Evolutionary conservation across 2,329 filamentous ascomycete genomes (phyloP).

Genomic region (Cytospora paraplurivora): DNA sequence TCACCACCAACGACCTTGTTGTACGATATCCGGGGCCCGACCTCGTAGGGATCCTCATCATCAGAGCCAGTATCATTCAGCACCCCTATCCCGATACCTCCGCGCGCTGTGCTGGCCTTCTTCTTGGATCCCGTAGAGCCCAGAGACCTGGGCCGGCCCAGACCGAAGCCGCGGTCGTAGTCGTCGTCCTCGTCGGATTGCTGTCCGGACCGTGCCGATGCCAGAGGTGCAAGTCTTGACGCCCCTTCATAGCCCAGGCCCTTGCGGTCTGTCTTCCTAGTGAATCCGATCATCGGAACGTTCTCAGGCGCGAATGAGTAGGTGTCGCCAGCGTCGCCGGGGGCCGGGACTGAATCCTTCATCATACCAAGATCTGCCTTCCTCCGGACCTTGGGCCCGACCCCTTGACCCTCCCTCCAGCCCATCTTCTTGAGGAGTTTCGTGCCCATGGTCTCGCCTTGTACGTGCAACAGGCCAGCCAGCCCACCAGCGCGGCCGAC

Average conservation of each 20-base stretch:
- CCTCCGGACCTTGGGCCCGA: slow-evolving; percentile 82
- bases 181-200: slow-evolving; percentile 49
- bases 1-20: slow-evolving; percentile 79
- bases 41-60: slow-evolving; percentile 90
- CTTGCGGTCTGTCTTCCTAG: slow-evolving; percentile 67
- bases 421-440: slow-evolving; percentile 90
- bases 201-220: slow-evolving; percentile 33
- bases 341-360: slow-evolving; percentile 31
- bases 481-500: slow-evolving; percentile 53
- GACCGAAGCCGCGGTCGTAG: slow-evolving; percentile 30
- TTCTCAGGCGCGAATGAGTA: slow-evolving; percentile 88
- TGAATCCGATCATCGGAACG: slow-evolving; percentile 66
- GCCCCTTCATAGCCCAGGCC: slow-evolving; percentile 70
- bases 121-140: slow-evolving; percentile 36
- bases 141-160: slow-evolving; percentile 33
- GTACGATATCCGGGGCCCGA: slow-evolving; percentile 88
- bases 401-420: slow-evolving; percentile 91
- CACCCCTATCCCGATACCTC: slow-evolving; percentile 83
- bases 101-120: slow-evolving; percentile 57
- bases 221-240: slow-evolving; percentile 48
- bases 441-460: slow-evolving; percentile 83
- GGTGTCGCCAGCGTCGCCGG: slow-evolving; percentile 46
- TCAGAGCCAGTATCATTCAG: slow-evolving; percentile 93
- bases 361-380: slow-evolving; percentile 67
- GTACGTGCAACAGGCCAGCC: slow-evolving; percentile 70